Evolutionary conservation across 106 monocot species (phyloP).

Genomic region (Phalaenopsis equestris): DNA sequence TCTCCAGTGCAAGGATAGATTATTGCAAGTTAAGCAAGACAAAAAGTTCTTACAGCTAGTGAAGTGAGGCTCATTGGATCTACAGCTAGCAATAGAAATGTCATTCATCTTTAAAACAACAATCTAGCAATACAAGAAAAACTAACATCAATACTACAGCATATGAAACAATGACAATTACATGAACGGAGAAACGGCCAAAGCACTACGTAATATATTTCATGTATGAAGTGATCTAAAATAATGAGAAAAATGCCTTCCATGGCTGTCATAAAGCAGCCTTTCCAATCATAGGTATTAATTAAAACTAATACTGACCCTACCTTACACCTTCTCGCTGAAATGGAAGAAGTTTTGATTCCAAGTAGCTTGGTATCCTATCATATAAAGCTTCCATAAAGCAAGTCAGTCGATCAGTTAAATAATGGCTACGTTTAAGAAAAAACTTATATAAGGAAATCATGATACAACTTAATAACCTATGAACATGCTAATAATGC

Average conservation of each 20-base stretch:
- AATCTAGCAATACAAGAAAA: neutral
- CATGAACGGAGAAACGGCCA: neutral
- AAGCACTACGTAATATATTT: neutral
- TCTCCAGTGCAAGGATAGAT: too few species aligned
- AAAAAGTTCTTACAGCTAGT: too few species aligned
- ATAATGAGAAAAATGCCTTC: neutral
- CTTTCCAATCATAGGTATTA: slow-evolving; percentile 7
- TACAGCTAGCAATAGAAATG: too few species aligned
- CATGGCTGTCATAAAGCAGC: neutral
- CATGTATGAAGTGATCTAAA: neutral
- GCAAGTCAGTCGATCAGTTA: slow-evolving; percentile 15
- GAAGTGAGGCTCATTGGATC: too few species aligned
- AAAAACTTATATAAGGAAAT: neutral
- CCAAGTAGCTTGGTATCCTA: slow-evolving; percentile 67
- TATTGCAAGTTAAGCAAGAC: too few species aligned
- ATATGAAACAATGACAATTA: neutral
- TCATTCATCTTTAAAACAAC: too few species aligned
- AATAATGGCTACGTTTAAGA: neutral
- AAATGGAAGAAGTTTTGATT: slow-evolving; percentile 87
- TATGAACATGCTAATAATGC: neutral
- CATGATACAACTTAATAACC: neutral
- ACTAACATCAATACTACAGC: neutral
- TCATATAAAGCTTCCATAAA: slow-evolving; percentile 58
- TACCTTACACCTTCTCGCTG: slow-evolving; percentile 98
- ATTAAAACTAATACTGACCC: slow-evolving; percentile 4